Conservation (phyloP, 768 basidiomycete species). For the Gloeopeniophorella convolvens region DNA sequence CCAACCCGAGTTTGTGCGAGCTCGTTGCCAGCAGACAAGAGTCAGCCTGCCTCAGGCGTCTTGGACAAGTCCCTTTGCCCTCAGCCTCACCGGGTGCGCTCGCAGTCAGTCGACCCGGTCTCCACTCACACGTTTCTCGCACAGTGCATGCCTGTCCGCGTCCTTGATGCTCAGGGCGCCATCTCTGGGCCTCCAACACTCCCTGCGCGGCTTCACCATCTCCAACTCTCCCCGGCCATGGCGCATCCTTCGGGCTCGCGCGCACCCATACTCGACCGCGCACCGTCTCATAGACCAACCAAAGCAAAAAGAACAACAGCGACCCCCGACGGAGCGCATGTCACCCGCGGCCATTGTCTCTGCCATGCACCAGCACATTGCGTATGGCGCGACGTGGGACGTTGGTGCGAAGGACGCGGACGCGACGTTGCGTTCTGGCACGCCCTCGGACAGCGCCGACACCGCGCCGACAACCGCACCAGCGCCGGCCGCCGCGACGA, state of each 20-base stretch:
- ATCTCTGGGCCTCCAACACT: slow-evolving; percentile 60
- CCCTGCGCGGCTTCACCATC: slow-evolving; percentile 31
- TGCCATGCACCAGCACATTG: slow-evolving; percentile 12
- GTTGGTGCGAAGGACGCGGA: no score
- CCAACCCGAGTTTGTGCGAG: not conserved
- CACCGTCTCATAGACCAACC: no score
- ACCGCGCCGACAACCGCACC: no score
- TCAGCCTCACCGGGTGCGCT: not conserved
- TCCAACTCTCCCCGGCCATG: slow-evolving; percentile 7
- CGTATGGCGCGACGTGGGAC: slow-evolving; percentile 6
- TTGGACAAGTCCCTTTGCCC: not conserved
- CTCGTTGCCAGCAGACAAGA: not conserved
- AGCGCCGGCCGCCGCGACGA: no score
- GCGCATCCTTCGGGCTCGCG: not conserved
- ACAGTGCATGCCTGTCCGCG: slow-evolving; percentile 64
- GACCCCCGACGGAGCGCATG: not conserved
- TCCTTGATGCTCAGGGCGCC: slow-evolving; percentile 82
- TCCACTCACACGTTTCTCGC: not conserved
- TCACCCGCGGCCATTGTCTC: slow-evolving; percentile 11
- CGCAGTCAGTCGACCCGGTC: not conserved
- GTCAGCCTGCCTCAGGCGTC: not conserved
- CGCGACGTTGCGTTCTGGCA: no score
- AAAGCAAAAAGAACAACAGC: not conserved
- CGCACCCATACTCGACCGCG: not conserved
- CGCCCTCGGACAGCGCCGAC: no score